Evolutionary conservation across 2,329 filamentous ascomycete genomes (phyloP).

Genomic region (Westerdykella sp.): DNA sequence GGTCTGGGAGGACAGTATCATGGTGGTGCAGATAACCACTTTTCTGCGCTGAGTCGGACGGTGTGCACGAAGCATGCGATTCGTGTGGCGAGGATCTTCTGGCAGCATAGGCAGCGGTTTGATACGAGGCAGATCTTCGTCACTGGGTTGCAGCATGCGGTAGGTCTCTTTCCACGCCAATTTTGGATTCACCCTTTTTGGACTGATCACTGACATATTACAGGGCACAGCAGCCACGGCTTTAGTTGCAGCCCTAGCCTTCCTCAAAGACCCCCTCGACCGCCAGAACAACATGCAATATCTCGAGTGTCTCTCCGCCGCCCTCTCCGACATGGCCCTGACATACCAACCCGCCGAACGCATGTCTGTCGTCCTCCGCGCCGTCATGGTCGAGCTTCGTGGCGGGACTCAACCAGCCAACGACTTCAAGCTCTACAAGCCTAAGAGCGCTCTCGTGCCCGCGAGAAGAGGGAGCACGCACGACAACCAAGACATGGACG

Average conservation of each 20-base stretch:
- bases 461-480: slow-evolving; percentile 25
- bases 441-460: slow-evolving; percentile 21
- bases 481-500: slow-evolving; percentile 9
- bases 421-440: slow-evolving; percentile 21
- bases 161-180: slow-evolving; percentile 11
- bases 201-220: slow-evolving; percentile 1
- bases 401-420: slow-evolving; percentile 10
- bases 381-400: slow-evolving; percentile 47
- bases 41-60: slow-evolving; percentile 44
- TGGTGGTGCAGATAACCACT: slow-evolving; percentile 36
- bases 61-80: slow-evolving; percentile 53
- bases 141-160: slow-evolving; percentile 48
- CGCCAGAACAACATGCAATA: slow-evolving; percentile 43
- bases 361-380: slow-evolving; percentile 49
- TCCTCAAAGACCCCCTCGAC: slow-evolving; percentile 36
- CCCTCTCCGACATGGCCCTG: slow-evolving; percentile 49
- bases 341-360: slow-evolving; percentile 50
- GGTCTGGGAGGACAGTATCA: too few species aligned
- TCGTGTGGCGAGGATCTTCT: slow-evolving; percentile 49
- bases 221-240: slow-evolving; percentile 51
- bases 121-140: slow-evolving; percentile 48
- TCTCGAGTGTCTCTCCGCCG: slow-evolving; percentile 49
- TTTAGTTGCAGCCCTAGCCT: slow-evolving; percentile 45
- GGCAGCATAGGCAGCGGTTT: slow-evolving; percentile 50
- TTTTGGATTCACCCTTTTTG: not conserved